phyloP scores from a whole-genome alignment of 2,329 filamentous ascomycete genomes.

The Colletotrichum simmondsii region DNA sequence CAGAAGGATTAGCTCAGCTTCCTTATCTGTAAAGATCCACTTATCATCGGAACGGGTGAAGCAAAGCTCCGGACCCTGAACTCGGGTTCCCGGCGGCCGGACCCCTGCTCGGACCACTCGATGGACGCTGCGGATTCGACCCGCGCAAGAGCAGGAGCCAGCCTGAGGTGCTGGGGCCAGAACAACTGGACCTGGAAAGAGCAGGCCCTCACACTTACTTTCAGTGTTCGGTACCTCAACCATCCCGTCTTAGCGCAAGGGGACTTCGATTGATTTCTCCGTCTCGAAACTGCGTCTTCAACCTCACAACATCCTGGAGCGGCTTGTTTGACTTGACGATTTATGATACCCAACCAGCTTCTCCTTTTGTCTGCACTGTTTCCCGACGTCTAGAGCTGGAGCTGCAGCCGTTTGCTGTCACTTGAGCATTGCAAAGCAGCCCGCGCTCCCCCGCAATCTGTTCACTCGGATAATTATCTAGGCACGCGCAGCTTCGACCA shows the following conservation, averaged over 20 bases:
- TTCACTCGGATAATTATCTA: not conserved
- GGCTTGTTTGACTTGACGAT: slow-evolving; percentile 26
- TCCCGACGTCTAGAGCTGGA: not conserved
- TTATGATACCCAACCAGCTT: slow-evolving; percentile 23
- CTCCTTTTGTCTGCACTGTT: not conserved
- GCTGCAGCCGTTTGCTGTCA: not conserved
- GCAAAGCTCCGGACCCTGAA: not conserved
- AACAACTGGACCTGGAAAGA: not conserved
- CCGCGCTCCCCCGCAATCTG: slow-evolving; percentile 3
- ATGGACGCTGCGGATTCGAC: slow-evolving; percentile 5
- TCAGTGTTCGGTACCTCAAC: slow-evolving; percentile 18
- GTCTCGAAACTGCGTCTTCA: not conserved
- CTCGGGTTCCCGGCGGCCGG: not conserved
- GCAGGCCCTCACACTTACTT: not conserved
- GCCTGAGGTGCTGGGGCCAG: not conserved
- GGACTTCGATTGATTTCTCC: slow-evolving; percentile 12
- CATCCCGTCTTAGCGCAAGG: slow-evolving; percentile 22
- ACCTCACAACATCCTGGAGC: not conserved
- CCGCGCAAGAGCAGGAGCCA: not conserved
- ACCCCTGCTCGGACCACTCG: slow-evolving; percentile 6
- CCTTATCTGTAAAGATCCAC: too few species aligned
- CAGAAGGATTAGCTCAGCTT: not conserved
- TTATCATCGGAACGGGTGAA: not conserved
- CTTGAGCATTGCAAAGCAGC: not conserved
- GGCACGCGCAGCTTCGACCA: not conserved